These are phyloP conservation scores for Cladobotryum protrusum DNA, from an alignment of 2,329 filamentous ascomycete genomes.

Conservation along the genomic window DNA sequence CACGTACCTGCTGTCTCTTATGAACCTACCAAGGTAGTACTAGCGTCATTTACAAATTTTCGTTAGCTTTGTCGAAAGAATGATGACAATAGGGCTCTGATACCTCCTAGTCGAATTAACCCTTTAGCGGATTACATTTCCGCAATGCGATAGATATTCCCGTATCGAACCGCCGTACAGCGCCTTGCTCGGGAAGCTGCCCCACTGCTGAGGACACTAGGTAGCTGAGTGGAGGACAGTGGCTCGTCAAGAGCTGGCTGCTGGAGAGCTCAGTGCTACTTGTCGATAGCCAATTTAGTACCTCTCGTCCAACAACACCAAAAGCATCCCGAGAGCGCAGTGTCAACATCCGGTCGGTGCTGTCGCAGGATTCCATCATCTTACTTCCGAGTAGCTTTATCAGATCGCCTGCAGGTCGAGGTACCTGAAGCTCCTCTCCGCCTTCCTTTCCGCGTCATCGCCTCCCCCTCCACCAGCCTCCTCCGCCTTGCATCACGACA, in stretches of 20 bases:
- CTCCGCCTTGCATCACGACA: neutral
- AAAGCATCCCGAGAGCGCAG: no score
- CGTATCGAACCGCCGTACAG: neutral
- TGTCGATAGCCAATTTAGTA: neutral
- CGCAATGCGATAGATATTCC: neutral
- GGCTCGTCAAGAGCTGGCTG: neutral
- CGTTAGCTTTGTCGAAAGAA: no score
- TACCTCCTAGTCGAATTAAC: neutral
- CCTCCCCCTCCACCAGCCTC: no score
- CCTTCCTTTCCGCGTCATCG: no score
- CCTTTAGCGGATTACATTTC: neutral
- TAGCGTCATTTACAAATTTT: no score
- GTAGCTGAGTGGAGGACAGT: neutral
- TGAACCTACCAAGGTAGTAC: no score
- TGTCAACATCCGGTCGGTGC: no score
- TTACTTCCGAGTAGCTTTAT: no score
- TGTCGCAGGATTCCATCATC: no score
- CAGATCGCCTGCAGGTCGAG: no score
- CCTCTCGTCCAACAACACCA: neutral
- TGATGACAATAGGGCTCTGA: neutral
- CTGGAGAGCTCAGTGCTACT: neutral
- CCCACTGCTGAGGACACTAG: neutral
- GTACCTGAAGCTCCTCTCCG: no score
- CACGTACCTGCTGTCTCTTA: no score
- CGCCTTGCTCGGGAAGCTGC: neutral